phyloP scores from a whole-genome alignment of 176 grass and related monocot species.

The Oryza glumipatula region DNA sequence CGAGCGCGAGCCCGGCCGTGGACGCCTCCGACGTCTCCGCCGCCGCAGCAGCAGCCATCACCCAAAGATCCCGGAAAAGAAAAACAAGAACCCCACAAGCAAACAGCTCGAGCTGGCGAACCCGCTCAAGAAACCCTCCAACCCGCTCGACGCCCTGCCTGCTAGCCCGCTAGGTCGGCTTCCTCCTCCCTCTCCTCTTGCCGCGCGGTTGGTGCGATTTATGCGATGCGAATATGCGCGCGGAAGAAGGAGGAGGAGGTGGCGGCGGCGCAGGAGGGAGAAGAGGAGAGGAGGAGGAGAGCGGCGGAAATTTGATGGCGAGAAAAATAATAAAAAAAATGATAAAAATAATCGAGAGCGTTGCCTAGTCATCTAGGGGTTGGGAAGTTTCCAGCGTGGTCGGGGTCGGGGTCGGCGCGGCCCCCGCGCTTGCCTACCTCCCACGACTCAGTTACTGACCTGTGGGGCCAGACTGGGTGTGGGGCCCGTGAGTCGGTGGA shows the following conservation, averaged over 20 bases:
- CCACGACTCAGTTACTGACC: background rate
- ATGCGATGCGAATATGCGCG: slow-evolving; percentile 33
- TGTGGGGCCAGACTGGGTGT: background rate
- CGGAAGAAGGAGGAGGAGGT: background rate
- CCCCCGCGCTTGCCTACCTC: too few species aligned
- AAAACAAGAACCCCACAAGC: background rate
- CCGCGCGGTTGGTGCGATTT: background rate
- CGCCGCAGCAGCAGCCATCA: slow-evolving; percentile 47
- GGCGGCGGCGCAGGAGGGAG: background rate
- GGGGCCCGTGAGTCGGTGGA: background rate
- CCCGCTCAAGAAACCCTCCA: background rate
- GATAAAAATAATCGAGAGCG: slow-evolving; percentile 4
- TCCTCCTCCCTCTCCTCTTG: background rate
- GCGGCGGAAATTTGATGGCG: background rate
- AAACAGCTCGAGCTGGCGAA: background rate
- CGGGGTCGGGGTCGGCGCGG: background rate
- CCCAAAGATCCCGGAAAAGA: background rate
- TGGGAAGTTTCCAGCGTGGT: slow-evolving; percentile 31
- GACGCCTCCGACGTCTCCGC: slow-evolving; percentile 59
- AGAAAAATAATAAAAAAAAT: too few species aligned
- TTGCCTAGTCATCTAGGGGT: slow-evolving; percentile 4
- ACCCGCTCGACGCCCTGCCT: background rate
- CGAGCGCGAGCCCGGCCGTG: slow-evolving; percentile 62
- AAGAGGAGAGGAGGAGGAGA: background rate
- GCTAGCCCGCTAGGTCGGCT: background rate